phyloP scores from a whole-genome alignment of 495 filamentous ascomycete species.

The Aspergillus indologenus region DNA sequence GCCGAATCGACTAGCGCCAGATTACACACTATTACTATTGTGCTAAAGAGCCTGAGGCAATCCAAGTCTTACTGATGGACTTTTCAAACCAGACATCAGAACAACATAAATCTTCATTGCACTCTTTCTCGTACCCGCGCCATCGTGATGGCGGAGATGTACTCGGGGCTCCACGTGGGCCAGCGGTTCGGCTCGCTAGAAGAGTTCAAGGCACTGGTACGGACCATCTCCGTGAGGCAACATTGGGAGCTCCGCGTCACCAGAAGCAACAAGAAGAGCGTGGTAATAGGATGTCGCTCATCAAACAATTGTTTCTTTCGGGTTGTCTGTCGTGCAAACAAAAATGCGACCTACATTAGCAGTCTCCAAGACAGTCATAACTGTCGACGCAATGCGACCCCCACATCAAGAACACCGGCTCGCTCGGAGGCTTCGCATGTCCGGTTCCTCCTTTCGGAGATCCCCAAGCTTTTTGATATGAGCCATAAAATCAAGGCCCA shows the following conservation, averaged over 20 bases:
- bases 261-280: constrained; percentile 48
- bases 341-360: constrained; percentile 47
- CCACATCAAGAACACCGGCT: constrained; percentile 36
- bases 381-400: constrained; percentile 35
- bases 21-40: constrained; percentile 21
- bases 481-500: constrained; percentile 37
- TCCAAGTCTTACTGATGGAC: constrained; percentile 22
- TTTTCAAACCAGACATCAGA: constrained; percentile 16
- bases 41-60: too few relatives aligned
- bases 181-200: constrained; percentile 44
- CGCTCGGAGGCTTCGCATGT: constrained; percentile 50
- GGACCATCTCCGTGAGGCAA: constrained; percentile 45
- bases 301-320: constrained; percentile 44
- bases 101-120: constrained; percentile 10
- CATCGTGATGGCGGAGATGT: constrained; percentile 41
- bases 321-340: constrained; percentile 47
- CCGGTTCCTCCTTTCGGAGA: constrained; percentile 42
- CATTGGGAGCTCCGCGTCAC: constrained; percentile 48
- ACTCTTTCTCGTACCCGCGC: constrained; percentile 12
- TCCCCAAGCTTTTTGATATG: constrained; percentile 48
- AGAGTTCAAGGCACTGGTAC: constrained; percentile 43
- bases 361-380: constrained; percentile 46
- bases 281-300: constrained; percentile 45
- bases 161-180: constrained; percentile 45
- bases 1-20: constrained; percentile 14